A percentile compares a stretch with the other conserved stretches of the same genome.
phyloP scores from a whole-genome alignment of 495 filamentous ascomycete genomes.

The Stereocaulon alpinum region DNA sequence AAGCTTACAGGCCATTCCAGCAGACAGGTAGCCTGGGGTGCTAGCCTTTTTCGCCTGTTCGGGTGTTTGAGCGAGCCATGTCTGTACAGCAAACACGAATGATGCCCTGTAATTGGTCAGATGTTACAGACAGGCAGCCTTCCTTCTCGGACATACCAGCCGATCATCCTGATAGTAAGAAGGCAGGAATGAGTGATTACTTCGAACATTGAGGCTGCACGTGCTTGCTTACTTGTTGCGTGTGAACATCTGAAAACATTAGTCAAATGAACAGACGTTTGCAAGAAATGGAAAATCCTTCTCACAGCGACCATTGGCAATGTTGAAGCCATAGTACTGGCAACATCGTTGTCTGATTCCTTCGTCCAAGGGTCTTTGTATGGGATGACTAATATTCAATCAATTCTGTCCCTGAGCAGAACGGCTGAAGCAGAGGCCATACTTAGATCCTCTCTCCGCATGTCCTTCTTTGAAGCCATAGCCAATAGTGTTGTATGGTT shows the following conservation, averaged over 20 bases:
- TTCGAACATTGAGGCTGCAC: no score
- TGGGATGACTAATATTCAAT: conserved; percentile 43
- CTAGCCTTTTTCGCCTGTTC: conserved; percentile 55
- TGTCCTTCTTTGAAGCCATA: conserved; percentile 76
- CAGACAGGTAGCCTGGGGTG: conserved; percentile 75
- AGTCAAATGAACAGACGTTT: neutral
- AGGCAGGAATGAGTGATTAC: conserved; percentile 1
- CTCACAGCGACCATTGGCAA: conserved; percentile 82
- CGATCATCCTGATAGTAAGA: conserved; percentile 46
- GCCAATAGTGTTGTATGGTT: neutral
- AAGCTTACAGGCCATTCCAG: conserved; percentile 72
- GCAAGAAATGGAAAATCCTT: conserved; percentile 14
- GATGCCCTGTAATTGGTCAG: conserved; percentile 49
- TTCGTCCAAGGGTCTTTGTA: conserved; percentile 49
- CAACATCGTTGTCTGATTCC: conserved; percentile 30
- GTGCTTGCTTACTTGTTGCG: conserved; percentile 59
- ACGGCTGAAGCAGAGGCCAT: conserved; percentile 21
- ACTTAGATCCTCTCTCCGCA: conserved; percentile 79
- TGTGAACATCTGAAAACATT: conserved; percentile 62
- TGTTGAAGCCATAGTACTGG: conserved; percentile 52
- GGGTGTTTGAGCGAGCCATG: conserved; percentile 75
- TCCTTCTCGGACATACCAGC: conserved; percentile 50
- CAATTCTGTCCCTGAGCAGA: conserved; percentile 10
- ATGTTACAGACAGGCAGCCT: conserved; percentile 9
- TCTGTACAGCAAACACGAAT: conserved; percentile 73